Evolutionary conservation across 257 asterid genomes (phyloP).

Genomic region (Nicotiana undulata): DNA sequence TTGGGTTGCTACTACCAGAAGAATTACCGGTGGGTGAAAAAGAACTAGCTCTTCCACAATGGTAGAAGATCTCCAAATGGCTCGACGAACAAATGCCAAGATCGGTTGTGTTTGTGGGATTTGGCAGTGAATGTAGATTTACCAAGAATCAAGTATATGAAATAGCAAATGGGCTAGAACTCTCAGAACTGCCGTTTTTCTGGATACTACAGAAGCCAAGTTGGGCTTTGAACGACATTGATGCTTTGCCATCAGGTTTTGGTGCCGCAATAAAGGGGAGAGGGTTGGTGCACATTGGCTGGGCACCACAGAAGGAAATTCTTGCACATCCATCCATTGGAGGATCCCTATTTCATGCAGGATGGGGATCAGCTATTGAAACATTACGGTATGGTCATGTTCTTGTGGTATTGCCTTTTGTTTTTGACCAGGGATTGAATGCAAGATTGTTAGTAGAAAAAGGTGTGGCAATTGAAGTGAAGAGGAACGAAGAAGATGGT

Average conservation of each 20-base stretch:
- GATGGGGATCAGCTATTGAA: conserved; percentile 32
- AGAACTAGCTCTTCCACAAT: neutral
- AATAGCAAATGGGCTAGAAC: conserved; percentile 19
- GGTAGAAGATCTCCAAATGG: conserved; percentile 12
- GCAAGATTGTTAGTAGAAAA: conserved; percentile 27
- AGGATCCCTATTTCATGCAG: conserved; percentile 25
- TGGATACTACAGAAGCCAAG: conserved; percentile 13
- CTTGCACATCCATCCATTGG: conserved; percentile 30
- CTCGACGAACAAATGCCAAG: conserved; percentile 12
- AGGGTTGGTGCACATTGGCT: conserved; percentile 25
- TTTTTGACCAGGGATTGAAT: no score
- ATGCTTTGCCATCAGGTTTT: conserved; percentile 6
- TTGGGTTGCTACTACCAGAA: conserved; percentile 17
- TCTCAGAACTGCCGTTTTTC: conserved; percentile 16
- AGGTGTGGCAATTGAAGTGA: conserved; percentile 22
- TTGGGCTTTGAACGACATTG: neutral
- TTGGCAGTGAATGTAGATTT: conserved; percentile 1
- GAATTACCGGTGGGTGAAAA: neutral
- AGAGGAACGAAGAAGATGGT: conserved; percentile 10
- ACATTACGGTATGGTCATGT: conserved; percentile 14
- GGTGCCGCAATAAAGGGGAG: neutral
- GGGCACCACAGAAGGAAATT: conserved; percentile 5
- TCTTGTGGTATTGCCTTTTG: neutral
- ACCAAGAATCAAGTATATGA: conserved; percentile 12
- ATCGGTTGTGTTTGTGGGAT: conserved; percentile 20